Percentiles rank a stretch among this genome's conserved stretches.
Evolutionary conservation across 176 grass and related monocot genomes (phyloP).

Genomic region (Pontederia crassipes): DNA sequence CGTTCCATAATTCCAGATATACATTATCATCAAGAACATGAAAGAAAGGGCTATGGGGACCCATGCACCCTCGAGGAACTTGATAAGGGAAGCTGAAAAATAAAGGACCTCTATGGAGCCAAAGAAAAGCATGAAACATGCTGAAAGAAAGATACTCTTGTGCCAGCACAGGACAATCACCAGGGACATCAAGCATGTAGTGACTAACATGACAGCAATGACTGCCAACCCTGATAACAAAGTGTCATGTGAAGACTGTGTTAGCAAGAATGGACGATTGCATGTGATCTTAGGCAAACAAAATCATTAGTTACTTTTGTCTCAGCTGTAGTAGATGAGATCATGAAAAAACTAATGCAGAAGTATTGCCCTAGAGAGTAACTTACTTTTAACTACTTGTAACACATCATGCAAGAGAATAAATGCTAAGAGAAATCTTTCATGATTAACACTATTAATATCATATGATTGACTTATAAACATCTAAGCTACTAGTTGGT

Average conservation of each 20-base stretch:
- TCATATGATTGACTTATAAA: too few species aligned
- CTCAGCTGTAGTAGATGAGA: too few species aligned
- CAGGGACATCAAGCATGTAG: conserved; percentile 85
- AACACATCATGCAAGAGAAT: too few species aligned
- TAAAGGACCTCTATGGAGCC: conserved; percentile 68
- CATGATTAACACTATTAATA: too few species aligned
- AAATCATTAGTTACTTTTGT: too few species aligned
- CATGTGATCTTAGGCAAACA: too few species aligned
- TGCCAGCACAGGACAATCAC: conserved; percentile 87
- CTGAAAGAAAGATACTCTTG: conserved; percentile 47
- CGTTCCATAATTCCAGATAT: conserved; percentile 81
- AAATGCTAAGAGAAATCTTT: too few species aligned
- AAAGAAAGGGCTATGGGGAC: conserved; percentile 60
- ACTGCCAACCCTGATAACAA: conserved; percentile 58
- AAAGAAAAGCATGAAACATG: conserved; percentile 70
- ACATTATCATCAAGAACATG: conserved; percentile 75
- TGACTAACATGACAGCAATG: conserved; percentile 91
- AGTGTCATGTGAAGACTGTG: not conserved
- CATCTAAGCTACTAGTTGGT: too few species aligned
- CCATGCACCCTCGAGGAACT: conserved; percentile 87
- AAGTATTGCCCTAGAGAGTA: too few species aligned
- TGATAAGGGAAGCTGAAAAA: conserved; percentile 72
- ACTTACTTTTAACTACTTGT: too few species aligned
- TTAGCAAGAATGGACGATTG: not conserved
- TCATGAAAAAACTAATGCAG: too few species aligned